These are phyloP conservation scores for Raffaelea deltoideospora DNA, from an alignment of 2,329 filamentous ascomycete species.

Conservation along the genomic window DNA sequence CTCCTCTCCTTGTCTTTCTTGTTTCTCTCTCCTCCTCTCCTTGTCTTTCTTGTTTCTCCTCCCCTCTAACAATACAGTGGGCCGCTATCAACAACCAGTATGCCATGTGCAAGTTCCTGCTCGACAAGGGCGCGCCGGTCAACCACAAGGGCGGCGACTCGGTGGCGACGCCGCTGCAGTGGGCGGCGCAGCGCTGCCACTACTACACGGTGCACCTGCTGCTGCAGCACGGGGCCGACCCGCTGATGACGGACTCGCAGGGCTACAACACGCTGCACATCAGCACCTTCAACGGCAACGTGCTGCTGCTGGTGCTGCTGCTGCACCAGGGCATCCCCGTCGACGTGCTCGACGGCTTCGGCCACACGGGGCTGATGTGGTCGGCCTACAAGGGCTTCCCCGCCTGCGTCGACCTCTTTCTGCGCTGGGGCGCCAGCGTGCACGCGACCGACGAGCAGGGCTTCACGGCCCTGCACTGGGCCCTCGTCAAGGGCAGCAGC, in stretches of 20 bases:
- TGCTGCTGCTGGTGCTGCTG: slow-evolving; percentile 74
- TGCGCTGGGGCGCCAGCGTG: slow-evolving; percentile 91
- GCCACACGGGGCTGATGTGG: slow-evolving; percentile 96
- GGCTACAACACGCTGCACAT: slow-evolving; percentile 97
- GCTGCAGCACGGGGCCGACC: slow-evolving; percentile 81
- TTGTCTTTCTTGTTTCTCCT: not conserved
- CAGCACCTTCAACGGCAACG: slow-evolving; percentile 92
- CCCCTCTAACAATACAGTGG: slow-evolving; percentile 52
- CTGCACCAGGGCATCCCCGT: slow-evolving; percentile 93
- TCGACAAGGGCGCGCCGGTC: slow-evolving; percentile 72
- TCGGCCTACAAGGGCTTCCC: slow-evolving; percentile 95
- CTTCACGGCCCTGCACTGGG: slow-evolving; percentile 93
- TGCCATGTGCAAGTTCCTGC: slow-evolving; percentile 88
- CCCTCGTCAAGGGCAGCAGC: slow-evolving; percentile 80
- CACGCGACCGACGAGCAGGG: slow-evolving; percentile 82
- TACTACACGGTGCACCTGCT: slow-evolving; percentile 94
- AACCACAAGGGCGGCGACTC: slow-evolving; percentile 95
- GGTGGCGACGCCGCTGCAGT: slow-evolving; percentile 83
- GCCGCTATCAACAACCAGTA: slow-evolving; percentile 98
- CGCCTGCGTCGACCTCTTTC: slow-evolving; percentile 76
- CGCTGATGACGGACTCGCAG: slow-evolving; percentile 80
- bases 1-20: not conserved
- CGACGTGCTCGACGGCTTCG: slow-evolving; percentile 75
- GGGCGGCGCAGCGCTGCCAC: slow-evolving; percentile 91
- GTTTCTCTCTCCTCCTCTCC: not conserved